A percentile compares a stretch with the other conserved stretches of the same genome.
Conservation (phyloP, 805 yeast species). For the Maudiozyma turicensis region DNA sequence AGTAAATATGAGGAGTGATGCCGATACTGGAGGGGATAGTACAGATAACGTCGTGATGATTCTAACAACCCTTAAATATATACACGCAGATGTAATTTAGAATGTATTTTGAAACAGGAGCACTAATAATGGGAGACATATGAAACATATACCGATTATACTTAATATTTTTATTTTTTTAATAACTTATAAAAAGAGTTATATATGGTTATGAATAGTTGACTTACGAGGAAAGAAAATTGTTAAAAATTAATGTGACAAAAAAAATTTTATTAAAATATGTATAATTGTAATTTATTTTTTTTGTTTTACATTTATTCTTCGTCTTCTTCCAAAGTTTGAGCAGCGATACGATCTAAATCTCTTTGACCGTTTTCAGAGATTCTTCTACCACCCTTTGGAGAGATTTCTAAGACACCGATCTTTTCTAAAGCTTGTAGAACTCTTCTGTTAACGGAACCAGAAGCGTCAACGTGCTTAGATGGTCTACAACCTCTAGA, state of each 20-base stretch:
- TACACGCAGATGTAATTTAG: too few species aligned
- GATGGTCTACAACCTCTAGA: slow-evolving; percentile 99
- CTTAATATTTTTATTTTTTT: not conserved
- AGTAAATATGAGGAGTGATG: too few species aligned
- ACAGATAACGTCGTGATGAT: too few species aligned
- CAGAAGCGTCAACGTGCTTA: slow-evolving; percentile 98
- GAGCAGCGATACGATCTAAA: slow-evolving; percentile 99
- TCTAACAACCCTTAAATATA: too few species aligned
- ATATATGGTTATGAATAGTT: not conserved
- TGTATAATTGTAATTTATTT: not conserved
- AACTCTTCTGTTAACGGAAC: slow-evolving; percentile 97
- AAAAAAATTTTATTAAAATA: not conserved
- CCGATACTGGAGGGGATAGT: too few species aligned
- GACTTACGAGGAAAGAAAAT: not conserved
- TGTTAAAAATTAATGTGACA: not conserved
- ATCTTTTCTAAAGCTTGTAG: slow-evolving; percentile 97
- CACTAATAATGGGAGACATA: too few species aligned
- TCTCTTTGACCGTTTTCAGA: slow-evolving; percentile 99
- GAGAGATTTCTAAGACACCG: slow-evolving; percentile 91
- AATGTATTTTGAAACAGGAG: too few species aligned
- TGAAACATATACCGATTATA: not conserved
- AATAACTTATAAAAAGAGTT: not conserved
- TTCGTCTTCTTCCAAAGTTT: slow-evolving; percentile 89
- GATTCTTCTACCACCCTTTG: slow-evolving; percentile 99
- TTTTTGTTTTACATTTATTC: slow-evolving; percentile 33